Conservation (phyloP, 352 stramenopile genomes). For the Phytopythium montanum region DNA sequence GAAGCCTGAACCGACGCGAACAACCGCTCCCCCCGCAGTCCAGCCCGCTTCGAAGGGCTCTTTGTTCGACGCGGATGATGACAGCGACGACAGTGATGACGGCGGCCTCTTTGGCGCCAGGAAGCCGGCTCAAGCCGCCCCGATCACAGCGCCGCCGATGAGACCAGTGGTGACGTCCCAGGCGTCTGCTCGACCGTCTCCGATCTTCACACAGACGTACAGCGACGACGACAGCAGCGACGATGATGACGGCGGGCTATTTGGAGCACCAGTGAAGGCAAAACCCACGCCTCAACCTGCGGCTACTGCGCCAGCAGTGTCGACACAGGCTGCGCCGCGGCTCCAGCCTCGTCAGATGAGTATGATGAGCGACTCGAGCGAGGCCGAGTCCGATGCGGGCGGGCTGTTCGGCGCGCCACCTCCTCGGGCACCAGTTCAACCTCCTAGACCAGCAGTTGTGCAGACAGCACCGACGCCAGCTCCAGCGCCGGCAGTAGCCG, state of each 20-base stretch:
- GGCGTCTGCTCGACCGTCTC: conserved; percentile 6
- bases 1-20: conserved; percentile 7
- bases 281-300: conserved; percentile 15
- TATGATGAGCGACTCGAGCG: conserved; percentile 49
- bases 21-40: conserved; percentile 5
- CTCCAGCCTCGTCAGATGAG: conserved; percentile 25
- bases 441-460: conserved; percentile 7
- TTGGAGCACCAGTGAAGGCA: conserved; percentile 20
- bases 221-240: conserved; percentile 19
- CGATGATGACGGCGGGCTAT: conserved; percentile 27
- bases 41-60: conserved; percentile 30
- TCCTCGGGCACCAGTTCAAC: conserved; percentile 5
- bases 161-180: neutral
- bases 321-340: conserved; percentile 7
- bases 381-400: conserved; percentile 49
- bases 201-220: conserved; percentile 10
- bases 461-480: conserved; percentile 9
- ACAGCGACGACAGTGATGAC: conserved; percentile 33
- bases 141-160: neutral
- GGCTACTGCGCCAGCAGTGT: conserved; percentile 9
- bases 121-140: conserved; percentile 8
- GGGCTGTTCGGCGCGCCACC: conserved; percentile 50
- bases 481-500: conserved; percentile 10
- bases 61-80: conserved; percentile 50
- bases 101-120: conserved; percentile 32